Conservation (phyloP, 345 rosid genomes). For the Citrus hindsii region DNA sequence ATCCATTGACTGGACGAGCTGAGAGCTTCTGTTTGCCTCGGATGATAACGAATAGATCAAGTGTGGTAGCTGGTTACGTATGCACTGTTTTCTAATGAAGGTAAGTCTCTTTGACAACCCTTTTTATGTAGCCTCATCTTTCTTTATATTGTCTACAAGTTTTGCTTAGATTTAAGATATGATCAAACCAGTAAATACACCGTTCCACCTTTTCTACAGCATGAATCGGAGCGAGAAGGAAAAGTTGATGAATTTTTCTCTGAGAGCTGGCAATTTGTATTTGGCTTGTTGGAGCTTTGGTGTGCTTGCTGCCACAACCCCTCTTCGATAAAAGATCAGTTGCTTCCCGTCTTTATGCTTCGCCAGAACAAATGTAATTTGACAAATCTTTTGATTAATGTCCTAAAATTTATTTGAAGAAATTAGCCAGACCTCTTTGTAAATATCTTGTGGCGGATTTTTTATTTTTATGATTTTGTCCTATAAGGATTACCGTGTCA, state of each 20-base stretch:
- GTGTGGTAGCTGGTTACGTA: constrained; percentile 17
- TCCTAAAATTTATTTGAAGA: background rate
- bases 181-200: background rate
- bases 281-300: background rate
- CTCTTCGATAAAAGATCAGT: background rate
- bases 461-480: background rate
- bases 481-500: no score
- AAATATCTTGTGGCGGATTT: background rate
- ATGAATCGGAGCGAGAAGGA: background rate
- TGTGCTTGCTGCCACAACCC: constrained; percentile 1
- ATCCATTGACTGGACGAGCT: background rate
- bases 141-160: background rate
- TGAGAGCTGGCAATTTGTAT: constrained; percentile 4
- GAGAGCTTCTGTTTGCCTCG: constrained; percentile 16
- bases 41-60: constrained; percentile 21
- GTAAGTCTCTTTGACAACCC: constrained; percentile 2
- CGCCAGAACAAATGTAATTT: background rate
- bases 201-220: constrained; percentile 11
- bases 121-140: background rate
- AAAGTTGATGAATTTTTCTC: background rate
- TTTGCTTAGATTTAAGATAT: background rate
- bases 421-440: background rate
- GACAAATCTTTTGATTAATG: background rate
- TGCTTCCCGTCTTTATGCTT: background rate
- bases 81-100: constrained; percentile 15